phyloP scores from a whole-genome alignment of 2,329 filamentous ascomycete genomes.

The Colletotrichum lindemuthianum region DNA sequence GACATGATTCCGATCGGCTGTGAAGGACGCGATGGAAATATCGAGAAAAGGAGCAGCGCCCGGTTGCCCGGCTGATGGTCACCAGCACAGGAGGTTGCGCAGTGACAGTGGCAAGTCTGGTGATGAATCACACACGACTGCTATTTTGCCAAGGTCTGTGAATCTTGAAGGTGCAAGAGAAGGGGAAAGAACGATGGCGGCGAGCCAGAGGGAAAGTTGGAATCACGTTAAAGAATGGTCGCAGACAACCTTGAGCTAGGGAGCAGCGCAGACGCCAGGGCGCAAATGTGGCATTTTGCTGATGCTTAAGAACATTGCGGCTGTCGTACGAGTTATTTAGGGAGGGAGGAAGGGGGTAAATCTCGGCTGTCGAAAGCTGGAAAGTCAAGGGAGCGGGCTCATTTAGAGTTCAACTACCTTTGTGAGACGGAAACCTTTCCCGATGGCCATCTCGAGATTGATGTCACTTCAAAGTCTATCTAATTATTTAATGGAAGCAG shows the following conservation, averaged over 20 bases:
- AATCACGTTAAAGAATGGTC: constrained; percentile 7
- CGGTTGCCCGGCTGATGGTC: neutral
- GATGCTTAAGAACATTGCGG: too few relatives aligned
- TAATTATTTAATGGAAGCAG: too few relatives aligned
- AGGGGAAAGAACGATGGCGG: too few relatives aligned
- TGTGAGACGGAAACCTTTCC: neutral
- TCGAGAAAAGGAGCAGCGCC: neutral
- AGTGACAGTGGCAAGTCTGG: too few relatives aligned
- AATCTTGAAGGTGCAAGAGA: too few relatives aligned
- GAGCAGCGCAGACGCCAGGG: too few relatives aligned
- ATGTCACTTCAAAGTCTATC: too few relatives aligned
- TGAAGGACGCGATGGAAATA: neutral
- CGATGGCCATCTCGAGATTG: too few relatives aligned
- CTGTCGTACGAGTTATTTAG: constrained; percentile 5
- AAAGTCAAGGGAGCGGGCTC: neutral
- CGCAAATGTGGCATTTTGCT: too few relatives aligned
- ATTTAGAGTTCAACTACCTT: constrained; percentile 12
- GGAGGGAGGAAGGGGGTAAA: neutral
- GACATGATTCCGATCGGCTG: constrained; percentile 6
- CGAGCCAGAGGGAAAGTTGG: neutral
- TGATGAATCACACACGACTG: too few relatives aligned
- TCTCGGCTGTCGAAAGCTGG: neutral
- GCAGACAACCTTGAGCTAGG: neutral
- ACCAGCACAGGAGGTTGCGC: neutral
- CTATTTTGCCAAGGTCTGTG: too few relatives aligned